phyloP scores from a whole-genome alignment of 2,329 filamentous ascomycete species.

The Magnaporthiopsis incrustans region DNA sequence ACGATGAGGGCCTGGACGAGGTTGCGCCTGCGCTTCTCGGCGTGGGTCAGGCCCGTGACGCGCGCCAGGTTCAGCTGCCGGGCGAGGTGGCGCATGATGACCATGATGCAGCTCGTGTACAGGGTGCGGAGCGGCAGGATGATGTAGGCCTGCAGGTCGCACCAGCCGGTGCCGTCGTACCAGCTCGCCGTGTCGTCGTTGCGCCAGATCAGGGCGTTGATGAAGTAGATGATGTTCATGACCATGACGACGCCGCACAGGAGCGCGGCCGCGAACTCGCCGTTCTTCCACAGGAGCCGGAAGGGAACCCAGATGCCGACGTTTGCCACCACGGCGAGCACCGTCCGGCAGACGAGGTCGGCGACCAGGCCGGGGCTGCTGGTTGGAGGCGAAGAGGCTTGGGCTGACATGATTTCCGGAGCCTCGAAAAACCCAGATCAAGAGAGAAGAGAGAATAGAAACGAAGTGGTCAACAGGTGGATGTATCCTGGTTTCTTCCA shows the following conservation, averaged over 20 bases:
- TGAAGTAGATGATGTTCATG: conserved; percentile 38
- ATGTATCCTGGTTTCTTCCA: not conserved
- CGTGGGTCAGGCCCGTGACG: conserved; percentile 28
- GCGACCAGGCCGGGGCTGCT: conserved; percentile 19
- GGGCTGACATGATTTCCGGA: conserved; percentile 1
- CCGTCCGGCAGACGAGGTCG: conserved; percentile 42
- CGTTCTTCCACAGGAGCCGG: conserved; percentile 39
- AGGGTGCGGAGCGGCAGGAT: conserved; percentile 29
- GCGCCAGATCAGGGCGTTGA: conserved; percentile 47
- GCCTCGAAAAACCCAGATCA: not conserved
- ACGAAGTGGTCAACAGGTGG: not conserved
- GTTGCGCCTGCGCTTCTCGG: conserved; percentile 34
- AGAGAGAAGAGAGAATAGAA: not conserved
- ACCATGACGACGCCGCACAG: conserved; percentile 38
- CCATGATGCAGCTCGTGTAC: conserved; percentile 43
- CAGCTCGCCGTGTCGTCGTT: conserved; percentile 40
- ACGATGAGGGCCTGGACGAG: conserved; percentile 44
- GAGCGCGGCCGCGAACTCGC: conserved; percentile 45
- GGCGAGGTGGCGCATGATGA: conserved; percentile 46
- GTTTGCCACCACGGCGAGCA: conserved; percentile 36
- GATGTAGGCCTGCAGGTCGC: conserved; percentile 39
- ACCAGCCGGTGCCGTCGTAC: conserved; percentile 45
- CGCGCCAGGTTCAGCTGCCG: conserved; percentile 38
- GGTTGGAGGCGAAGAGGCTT: not conserved
- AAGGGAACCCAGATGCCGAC: conserved; percentile 43